phyloP scores from a whole-genome alignment of 2,329 filamentous ascomycete species.

The Cercospora sp. region DNA sequence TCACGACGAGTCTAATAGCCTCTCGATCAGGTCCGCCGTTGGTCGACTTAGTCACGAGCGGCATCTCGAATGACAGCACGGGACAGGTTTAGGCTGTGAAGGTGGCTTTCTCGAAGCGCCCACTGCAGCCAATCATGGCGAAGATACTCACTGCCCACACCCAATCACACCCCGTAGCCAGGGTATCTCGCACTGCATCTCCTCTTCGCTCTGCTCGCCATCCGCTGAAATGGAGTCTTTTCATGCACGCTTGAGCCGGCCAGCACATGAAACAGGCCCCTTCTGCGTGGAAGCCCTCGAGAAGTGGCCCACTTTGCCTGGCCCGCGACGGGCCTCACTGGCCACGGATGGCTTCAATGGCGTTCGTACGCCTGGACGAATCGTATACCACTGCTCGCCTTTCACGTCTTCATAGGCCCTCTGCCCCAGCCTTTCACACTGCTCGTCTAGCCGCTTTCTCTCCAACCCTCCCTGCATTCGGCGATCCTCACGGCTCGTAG shows the following conservation, averaged over 20 bases:
- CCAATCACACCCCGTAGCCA: slow-evolving; percentile 9
- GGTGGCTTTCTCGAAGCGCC: slow-evolving; percentile 14
- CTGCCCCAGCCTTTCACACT: slow-evolving; percentile 34
- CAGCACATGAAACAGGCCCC: slow-evolving; percentile 32
- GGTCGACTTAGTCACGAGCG: slow-evolving; percentile 10
- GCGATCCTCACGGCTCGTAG: slow-evolving; percentile 19
- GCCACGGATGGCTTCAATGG: slow-evolving; percentile 24
- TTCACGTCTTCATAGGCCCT: slow-evolving; percentile 34
- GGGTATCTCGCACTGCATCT: slow-evolving; percentile 10
- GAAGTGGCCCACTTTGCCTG: slow-evolving; percentile 14
- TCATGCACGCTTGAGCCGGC: slow-evolving; percentile 21
- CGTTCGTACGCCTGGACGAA: slow-evolving; percentile 31
- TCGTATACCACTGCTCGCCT: slow-evolving; percentile 26
- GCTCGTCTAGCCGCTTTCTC: slow-evolving; percentile 34
- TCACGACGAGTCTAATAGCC: neutral
- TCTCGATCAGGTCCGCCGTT: neutral
- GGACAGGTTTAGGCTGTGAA: slow-evolving; percentile 6
- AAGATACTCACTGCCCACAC: neutral
- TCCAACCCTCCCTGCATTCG: slow-evolving; percentile 16
- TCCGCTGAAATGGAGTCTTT: slow-evolving; percentile 2
- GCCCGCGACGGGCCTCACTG: slow-evolving; percentile 20
- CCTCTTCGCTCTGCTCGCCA: slow-evolving; percentile 4
- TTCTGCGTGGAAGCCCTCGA: slow-evolving; percentile 31
- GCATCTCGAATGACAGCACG: slow-evolving; percentile 7
- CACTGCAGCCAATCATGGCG: slow-evolving; percentile 14